Base-by-base conservation (phyloP, 139 green algal genomes). In the Coelastrella sp. region DNA sequence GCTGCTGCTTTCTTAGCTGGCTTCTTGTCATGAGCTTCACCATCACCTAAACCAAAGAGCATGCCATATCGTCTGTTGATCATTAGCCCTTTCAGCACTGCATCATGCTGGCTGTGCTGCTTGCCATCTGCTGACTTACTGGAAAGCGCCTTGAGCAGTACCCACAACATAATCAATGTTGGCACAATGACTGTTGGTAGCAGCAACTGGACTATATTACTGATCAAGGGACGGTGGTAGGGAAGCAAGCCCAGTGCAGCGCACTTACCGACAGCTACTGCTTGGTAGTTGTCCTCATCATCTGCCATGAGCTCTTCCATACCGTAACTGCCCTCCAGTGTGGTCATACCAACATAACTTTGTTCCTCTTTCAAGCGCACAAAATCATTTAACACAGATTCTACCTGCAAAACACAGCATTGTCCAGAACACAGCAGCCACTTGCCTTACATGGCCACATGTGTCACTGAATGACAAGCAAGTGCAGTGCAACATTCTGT, bases 311-410 rank as follows among this genome's bases (percentile, higher is more conserved):
- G 81, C 4, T 81, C 81, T 19, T 9, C 69, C 51, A 74, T 81
- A 37, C 38, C 69, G 11, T 45, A 43, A 19, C 37, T 40, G 37
- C 68, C 81, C 37, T 81, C 81, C 68, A 74, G 19, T 50, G 40
- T 64, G 25, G 40, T 64, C 78, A 85, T 75, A 38, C 64, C 50
- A 13, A 23, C 34, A 35, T 51, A 75, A 71, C 82, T 75, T 57
- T 53, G 62, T 38, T 85, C 85, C 64, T 91, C 87, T 8, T 30
- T 21, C 32, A 93, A 75, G 34, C 83, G 79, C 43, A 93, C 57
- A 59, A 89, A 91, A 68, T 93, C 90, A 30, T 91, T 90, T 62
- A 93, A 64, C 8, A 93, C 57, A 17, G 68, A 53, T 79, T 93
- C 87, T 6, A 93, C 83, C 87, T 91, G 75, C 25, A 50, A 45